Base-by-base conservation (phyloP, 1,139 yeast species). In the Suhomyces chickasaworum region DNA sequence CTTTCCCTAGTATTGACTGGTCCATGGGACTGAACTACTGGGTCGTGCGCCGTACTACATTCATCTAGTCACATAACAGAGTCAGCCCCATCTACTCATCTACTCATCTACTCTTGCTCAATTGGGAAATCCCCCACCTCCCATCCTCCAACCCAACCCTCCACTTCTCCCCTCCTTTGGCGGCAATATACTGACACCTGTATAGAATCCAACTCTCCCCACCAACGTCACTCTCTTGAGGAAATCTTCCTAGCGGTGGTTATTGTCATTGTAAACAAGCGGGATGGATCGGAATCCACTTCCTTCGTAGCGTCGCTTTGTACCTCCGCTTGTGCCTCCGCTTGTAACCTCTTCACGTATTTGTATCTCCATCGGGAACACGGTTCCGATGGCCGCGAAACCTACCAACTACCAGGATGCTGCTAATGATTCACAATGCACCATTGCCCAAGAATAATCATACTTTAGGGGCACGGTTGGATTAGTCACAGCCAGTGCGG, bases 371-470 rank as follows among this genome's bases (percentile, higher is more conserved):
- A 33, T 33, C 37, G 37, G 41, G 21, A 38, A 10, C 20, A 34
- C 13, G 6, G 10, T 34, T 34, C 43, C 43, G 43, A 40, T 33
- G 32, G 43, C 27, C 38, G 43, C 43, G 42, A 37, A 37, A 21
- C n/a, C n/a, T n/a, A n/a, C n/a, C n/a, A n/a, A n/a, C 27, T 23
- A 34, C 7, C 15, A 17, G 15, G 22, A n/a, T 17, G 20, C n/a
- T 4, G 6, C 15, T n/a, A 17, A 17, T 4, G n/a, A 10, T 15
- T 16, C 15, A 9, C 15, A 32, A 12, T 7, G 4, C 22, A 18
- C 4, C 22, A 2, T 13, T 5, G 5, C 35, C 10, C 10, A 9
- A 6, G 35, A 3, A 29, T 29, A 2, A 29, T 13, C 10, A 8
- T 13, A 29, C 16, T 17, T 7, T 13, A 9, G 12, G 9, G 3